Evolutionary conservation across 2,329 filamentous ascomycete species (phyloP), one percentile per base, ranked within the genome.

Genomic region (Teratosphaeria pseudoeucalypti): DNA sequence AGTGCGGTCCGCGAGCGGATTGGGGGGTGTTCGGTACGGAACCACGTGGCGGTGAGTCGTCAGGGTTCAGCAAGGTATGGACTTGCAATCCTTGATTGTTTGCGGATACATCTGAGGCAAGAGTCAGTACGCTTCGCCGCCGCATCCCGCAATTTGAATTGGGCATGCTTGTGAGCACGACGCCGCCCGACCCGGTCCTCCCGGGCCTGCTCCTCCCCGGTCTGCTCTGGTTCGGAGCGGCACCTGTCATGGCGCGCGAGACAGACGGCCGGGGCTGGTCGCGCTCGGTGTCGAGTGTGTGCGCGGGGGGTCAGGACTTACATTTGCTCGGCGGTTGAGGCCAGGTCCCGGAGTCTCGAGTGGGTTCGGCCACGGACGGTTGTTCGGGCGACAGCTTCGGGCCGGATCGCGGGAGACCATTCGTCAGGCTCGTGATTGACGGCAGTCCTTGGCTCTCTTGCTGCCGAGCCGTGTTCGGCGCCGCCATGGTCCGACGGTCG

Each of bases 61-160:
- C 78, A 7, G 76, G 74, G 57, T 80, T 80, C 60, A 80, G 71
- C 23, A 80, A 73, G 1, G 77, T 79, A 53, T 77, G 76, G 12
- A 80, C 72, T 60, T 79, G 77, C n/a, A 80, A 70, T 34, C 77
- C 76, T 70, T 75, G 74, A 58, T 68, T 74, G 68, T 75, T 78
- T 47, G 75, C 65, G 68, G 63, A 78, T 68, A 63, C 73, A 73
- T 61, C 69, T 71, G 60, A 53, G 34, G 55, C 11, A 23, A 47
- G 53, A 34, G 34, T 37, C 19, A 49, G 19, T 49, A 49, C 2
- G n/a, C 37, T 49, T n/a, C 6, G 16, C 43, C 19, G 9, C 19
- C 19, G 43, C 43, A n/a, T 43, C 16, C 37, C 11, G 11, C 14
- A 43, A 43, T 43, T 6, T n/a, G 9, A 2, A 2, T 14, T 3